phyloP scores from a whole-genome alignment of 129 eudicot genomes.

The Saussurea involucrata region DNA sequence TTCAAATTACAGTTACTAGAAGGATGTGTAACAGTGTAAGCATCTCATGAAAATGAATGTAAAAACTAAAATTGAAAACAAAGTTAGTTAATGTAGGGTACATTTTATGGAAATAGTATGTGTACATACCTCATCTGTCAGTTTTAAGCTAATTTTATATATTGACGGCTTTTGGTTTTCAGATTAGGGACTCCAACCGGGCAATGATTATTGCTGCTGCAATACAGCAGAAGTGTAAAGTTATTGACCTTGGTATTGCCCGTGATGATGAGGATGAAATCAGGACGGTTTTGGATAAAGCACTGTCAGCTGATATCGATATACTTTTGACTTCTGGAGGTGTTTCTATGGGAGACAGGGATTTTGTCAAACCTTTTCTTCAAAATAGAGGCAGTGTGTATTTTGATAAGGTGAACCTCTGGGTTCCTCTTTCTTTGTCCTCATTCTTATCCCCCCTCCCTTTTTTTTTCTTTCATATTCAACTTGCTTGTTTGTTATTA shows the following conservation, averaged over 20 bases:
- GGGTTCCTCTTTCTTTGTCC: neutral
- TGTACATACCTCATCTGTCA: neutral
- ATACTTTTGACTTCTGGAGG: constrained; percentile 93
- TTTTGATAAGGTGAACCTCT: constrained; percentile 61
- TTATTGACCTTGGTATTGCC: constrained; percentile 88
- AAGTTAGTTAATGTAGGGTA: neutral
- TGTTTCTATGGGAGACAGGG: constrained; percentile 98
- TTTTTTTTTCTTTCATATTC: neutral
- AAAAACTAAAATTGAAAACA: neutral
- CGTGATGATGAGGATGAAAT: constrained; percentile 69
- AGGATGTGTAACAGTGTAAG: neutral
- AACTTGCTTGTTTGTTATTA: neutral
- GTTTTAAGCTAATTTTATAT: neutral
- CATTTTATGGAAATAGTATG: neutral
- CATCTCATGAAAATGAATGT: neutral
- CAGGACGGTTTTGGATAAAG: constrained; percentile 55
- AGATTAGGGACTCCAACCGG: constrained; percentile 97
- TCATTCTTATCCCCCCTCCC: neutral
- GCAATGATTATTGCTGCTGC: constrained; percentile 92
- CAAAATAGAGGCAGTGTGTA: constrained; percentile 66
- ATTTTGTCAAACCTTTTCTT: constrained; percentile 80
- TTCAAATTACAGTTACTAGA: neutral
- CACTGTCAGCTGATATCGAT: constrained; percentile 63
- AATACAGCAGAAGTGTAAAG: constrained; percentile 62
- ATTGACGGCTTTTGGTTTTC: constrained; percentile 17